Evolutionary conservation across 805 yeast genomes (phyloP), one percentile per base, ranked within the genome.

Genomic region (Candida broadrunensis): DNA sequence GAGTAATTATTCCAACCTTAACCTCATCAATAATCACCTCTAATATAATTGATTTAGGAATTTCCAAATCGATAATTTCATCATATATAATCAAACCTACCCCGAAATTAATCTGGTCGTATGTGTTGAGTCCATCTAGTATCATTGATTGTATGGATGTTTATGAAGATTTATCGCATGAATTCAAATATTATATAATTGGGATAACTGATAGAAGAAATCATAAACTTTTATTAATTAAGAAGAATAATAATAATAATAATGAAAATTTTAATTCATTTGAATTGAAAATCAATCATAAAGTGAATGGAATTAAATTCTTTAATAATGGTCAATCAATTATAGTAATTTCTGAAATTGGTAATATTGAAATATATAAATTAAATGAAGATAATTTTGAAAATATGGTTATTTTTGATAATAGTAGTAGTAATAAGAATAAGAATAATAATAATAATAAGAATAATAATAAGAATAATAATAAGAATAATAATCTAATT

Each of bases 51-150:
- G 80, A 77, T 50, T 49, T 78, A 36, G 81, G 77, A n/a, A 67
- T 77, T 35, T 71, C 78, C 42, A 79, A 77, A 37, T 77, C 81
- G 29, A 70, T 68, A 48, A 62, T 78, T 31, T 75, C 79, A 23
- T 67, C 76, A 27, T 76, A 71, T 50, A 61, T 77, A 26, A 69
- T 75, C 38, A 73, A 67, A 49, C 83, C 83, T 14, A 67, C 80
- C 12, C 83, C 83, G n/a, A 75, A 72, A 44, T 59, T 78, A 55
- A 60, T 70, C 30, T 77, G 82, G 82, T 73, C 81, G 3, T 65
- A 68, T 50, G 73, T 82, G 16, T 61, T 78, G 35, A 66, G 78
- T 15, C 82, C 82, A 5, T 63, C 67, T 20, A 60, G 73, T 15
- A 44, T 60, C 2, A 71, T 76, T 16, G 69, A 70, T 35, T 55